Evolutionary conservation across 179 eudicot species (phyloP), one percentile per base, ranked within the genome.

Genomic region (Dionaea muscipula): DNA sequence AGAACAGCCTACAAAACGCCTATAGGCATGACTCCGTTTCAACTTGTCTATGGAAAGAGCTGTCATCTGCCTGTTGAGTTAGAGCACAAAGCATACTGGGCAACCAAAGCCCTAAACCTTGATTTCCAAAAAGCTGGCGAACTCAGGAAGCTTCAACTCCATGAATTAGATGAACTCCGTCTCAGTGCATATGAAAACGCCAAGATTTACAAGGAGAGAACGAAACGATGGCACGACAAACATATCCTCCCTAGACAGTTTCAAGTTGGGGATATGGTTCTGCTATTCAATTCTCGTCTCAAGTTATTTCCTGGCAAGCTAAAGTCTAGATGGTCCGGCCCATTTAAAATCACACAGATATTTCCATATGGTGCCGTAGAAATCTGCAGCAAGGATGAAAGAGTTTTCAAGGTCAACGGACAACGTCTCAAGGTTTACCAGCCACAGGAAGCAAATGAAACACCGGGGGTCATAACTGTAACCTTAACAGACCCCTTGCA

Each of bases 301-400:
- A 51, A 28, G 39, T 18, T 0, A 4, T 51, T 51, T 28, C 39
- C 36, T 1, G 23, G 39, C 4, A 51, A 51, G 13, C 21, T 51
- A 20, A 51, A 51, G 20, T 51, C 55, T 13, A 14, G 55, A 14
- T 51, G 55, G 55, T 25, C 37, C 20, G 55, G 55, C 19, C 55
- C 23, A 51, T 51, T 51, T 28, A 20, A 28, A 18, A 11, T 51
- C 37, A 17, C 10, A 19, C 18, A 26, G 55, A 19, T 51, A 2
- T 28, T 12, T 25, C 55, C 55, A 1, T 16, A n/a, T 51, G 55
- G 55, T 3, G 24, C 14, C 14, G 51, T 47, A 19, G 46, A 40
- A 40, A 17, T 40, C 16, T 40, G 46, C 17, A 40, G 46, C 18
- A 17, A 40, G 18, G 16, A 12, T 40, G 18, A 13, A 17, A 40